phyloP scores from a whole-genome alignment of 495 filamentous ascomycete genomes.

The Chaetomidium leptoderma region DNA sequence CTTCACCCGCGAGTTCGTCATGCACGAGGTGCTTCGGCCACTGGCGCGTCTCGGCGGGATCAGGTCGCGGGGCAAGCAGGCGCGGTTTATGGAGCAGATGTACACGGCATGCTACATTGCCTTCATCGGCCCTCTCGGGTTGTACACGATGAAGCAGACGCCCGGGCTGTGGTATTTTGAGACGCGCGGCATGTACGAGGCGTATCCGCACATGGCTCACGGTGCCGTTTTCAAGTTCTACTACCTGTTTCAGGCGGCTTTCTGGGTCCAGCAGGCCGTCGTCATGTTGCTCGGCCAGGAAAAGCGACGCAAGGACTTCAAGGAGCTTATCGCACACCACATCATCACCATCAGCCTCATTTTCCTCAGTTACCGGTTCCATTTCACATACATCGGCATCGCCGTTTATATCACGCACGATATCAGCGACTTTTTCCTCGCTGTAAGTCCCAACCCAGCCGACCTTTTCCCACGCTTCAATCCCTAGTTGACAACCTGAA shows the following conservation, averaged over 20 bases:
- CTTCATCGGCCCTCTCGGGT: constrained; percentile 75
- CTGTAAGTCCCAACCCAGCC: constrained; percentile 59
- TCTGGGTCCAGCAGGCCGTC: constrained; percentile 96
- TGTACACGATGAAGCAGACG: constrained; percentile 87
- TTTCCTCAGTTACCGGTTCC: constrained; percentile 85
- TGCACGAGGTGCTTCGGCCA: constrained; percentile 86
- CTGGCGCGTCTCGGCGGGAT: constrained; percentile 68
- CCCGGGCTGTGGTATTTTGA: constrained; percentile 92
- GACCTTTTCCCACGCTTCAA: not conserved
- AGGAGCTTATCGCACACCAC: constrained; percentile 90
- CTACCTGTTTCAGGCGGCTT: constrained; percentile 90
- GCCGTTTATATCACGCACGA: constrained; percentile 97
- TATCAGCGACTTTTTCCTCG: constrained; percentile 94
- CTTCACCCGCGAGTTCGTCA: constrained; percentile 93
- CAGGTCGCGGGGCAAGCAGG: constrained; percentile 68
- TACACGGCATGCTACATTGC: constrained; percentile 94
- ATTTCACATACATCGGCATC: constrained; percentile 94
- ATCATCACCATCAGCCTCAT: constrained; percentile 87
- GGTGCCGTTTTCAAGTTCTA: constrained; percentile 90
- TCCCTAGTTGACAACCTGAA: too few relatives aligned
- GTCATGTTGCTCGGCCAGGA: constrained; percentile 85
- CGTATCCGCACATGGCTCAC: constrained; percentile 81
- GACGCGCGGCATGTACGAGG: constrained; percentile 81
- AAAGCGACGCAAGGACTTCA: constrained; percentile 93
- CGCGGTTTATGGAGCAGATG: constrained; percentile 93